Conservation (phyloP, 139 green algal genomes). For the Volvox africanus region DNA sequence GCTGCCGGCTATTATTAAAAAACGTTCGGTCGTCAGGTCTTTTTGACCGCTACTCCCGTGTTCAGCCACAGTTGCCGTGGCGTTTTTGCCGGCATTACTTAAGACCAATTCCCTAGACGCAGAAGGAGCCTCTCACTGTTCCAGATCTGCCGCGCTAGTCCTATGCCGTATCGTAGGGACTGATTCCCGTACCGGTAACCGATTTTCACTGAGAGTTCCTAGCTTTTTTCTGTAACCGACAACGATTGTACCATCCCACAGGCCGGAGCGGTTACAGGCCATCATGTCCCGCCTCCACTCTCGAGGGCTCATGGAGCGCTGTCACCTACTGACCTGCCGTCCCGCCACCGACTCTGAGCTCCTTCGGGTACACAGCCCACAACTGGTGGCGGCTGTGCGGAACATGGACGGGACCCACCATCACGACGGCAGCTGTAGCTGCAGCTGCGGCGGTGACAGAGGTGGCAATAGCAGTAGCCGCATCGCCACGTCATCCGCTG, state of each 20-base stretch:
- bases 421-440: neutral
- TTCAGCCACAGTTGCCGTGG: too few species aligned
- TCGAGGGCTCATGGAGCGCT: conserved; percentile 53
- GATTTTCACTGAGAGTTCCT: too few species aligned
- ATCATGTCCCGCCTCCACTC: conserved; percentile 74
- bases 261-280: conserved; percentile 78
- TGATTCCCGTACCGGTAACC: too few species aligned
- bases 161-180: too few species aligned
- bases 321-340: conserved; percentile 50
- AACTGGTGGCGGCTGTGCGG: conserved; percentile 60
- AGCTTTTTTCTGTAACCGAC: too few species aligned
- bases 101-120: too few species aligned
- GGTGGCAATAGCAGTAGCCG: neutral
- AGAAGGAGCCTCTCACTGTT: too few species aligned
- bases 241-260: neutral
- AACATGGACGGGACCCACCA: neutral
- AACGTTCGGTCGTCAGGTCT: too few species aligned
- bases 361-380: conserved; percentile 65
- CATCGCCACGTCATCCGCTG: neutral
- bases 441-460: neutral
- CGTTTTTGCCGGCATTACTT: too few species aligned
- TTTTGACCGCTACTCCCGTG: too few species aligned
- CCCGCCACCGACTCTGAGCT: conserved; percentile 73
- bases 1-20: too few species aligned
- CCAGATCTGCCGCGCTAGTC: too few species aligned